These are phyloP conservation scores for Alternaria sp. DNA, from an alignment of 2,329 filamentous ascomycete species.

Conservation along the genomic window DNA sequence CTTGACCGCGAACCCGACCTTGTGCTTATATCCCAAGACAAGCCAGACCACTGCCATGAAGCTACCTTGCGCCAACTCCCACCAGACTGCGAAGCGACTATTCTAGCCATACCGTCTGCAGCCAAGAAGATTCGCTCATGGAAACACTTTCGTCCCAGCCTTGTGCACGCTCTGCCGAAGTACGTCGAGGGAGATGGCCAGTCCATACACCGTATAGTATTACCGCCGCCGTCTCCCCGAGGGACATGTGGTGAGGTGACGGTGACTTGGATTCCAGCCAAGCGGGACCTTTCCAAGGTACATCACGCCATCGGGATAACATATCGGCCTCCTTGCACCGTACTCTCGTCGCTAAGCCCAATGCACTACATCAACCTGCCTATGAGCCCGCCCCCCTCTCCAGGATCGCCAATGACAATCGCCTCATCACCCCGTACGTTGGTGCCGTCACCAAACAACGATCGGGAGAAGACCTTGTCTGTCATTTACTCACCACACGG, in stretches of 20 bases:
- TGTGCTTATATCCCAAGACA: slow-evolving; percentile 66
- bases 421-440: slow-evolving; percentile 42
- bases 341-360: slow-evolving; percentile 40
- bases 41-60: slow-evolving; percentile 74
- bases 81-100: slow-evolving; percentile 61
- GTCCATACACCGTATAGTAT: slow-evolving; percentile 57
- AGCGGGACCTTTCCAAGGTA: slow-evolving; percentile 64
- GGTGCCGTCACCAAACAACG: slow-evolving; percentile 40
- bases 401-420: slow-evolving; percentile 41
- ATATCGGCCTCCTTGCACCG: slow-evolving; percentile 64
- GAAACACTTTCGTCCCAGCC: slow-evolving; percentile 67
- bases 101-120: slow-evolving; percentile 69
- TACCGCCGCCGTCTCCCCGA: slow-evolving; percentile 60
- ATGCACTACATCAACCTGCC: slow-evolving; percentile 48
- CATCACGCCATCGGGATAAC: slow-evolving; percentile 75
- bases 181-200: slow-evolving; percentile 50
- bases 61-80: slow-evolving; percentile 70
- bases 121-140: slow-evolving; percentile 70
- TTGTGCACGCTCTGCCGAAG: slow-evolving; percentile 52
- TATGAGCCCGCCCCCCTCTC: slow-evolving; percentile 45
- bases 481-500: slow-evolving; percentile 71
- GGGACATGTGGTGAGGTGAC: slow-evolving; percentile 71
- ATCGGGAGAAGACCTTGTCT: slow-evolving; percentile 59
- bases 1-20: slow-evolving; percentile 61
- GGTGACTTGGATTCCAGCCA: slow-evolving; percentile 69